Base-by-base conservation (phyloP, 192 early-diverging fungal species). In the Diversispora eburnea region DNA sequence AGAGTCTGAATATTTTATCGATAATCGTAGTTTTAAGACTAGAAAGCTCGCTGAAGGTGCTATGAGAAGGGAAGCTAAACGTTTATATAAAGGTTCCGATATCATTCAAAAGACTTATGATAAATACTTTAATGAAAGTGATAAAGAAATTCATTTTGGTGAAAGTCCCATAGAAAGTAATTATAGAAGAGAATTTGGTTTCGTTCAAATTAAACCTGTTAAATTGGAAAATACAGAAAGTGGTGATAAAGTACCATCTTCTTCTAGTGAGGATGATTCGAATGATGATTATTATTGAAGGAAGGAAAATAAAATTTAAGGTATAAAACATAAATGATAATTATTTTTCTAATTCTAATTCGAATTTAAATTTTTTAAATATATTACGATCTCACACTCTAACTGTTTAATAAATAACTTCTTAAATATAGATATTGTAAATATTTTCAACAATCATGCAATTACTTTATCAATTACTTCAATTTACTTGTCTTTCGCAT, bases 111-210 rank as follows among this genome's bases (percentile, higher is more conserved):
- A 17, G 4, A 39, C 63, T 47, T 0, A 17, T 6, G 43, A 65
- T 39, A 65, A 65, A 65, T 65, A 65, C 43, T 65, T 46, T 17
- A 8, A 46, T 2, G 63, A 19, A 4, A 13, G n/a, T 4, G 41
- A 15, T 15, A 47, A 0, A 0, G 8, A 9, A 20, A 46, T 65
- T 17, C 5, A 47, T 15, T 65, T 65, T 43, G 63, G 63, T 5
- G 63, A 65, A 65, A 25, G 2, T 5, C 7, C 2, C 0, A 39
- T 9, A 43, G 0, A n/a, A 17, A 3, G n/a, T 12, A 33, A 64
- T 64, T 64, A 64, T 64, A 64, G 62, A 5, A 41, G 62, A 45
- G 62, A 64, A 33, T 64, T 64, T 19, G 62, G 62, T 64, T 64
- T 0, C 42, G 13, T 20, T 19, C 7, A 42, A 64, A 45, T 64